Percentiles rank a stretch among this genome's conserved stretches.
phyloP scores from a whole-genome alignment of 768 basidiomycete species.

The Collybiopsis confluens region DNA sequence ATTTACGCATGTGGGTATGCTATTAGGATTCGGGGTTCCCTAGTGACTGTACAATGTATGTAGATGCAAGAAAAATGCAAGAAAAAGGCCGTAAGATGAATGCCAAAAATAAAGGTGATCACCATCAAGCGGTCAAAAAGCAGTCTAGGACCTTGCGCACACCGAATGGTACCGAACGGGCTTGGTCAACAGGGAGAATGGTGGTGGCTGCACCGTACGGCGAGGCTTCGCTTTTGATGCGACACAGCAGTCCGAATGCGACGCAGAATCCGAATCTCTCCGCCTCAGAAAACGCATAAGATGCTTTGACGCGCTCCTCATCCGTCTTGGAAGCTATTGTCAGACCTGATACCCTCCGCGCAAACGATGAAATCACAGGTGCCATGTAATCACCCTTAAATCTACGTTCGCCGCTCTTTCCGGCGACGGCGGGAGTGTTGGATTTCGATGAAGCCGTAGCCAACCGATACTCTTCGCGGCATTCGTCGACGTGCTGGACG shows the following conservation, averaged over 20 bases:
- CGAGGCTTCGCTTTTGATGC: slow-evolving; percentile 47
- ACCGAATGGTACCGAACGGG: background rate
- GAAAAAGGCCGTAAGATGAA: too few relatives aligned
- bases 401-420: background rate
- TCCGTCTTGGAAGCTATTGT: slow-evolving; percentile 19
- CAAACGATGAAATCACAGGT: slow-evolving; percentile 21
- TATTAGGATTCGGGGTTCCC: too few relatives aligned
- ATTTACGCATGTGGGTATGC: too few relatives aligned
- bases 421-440: background rate
- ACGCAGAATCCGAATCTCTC: slow-evolving; percentile 45
- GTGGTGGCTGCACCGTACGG: background rate
- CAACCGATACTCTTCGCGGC: slow-evolving; percentile 15
- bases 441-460: background rate
- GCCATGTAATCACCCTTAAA: slow-evolving; percentile 15
- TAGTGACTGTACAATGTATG: too few relatives aligned
- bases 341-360: slow-evolving; percentile 17
- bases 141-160: background rate
- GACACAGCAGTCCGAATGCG: slow-evolving; percentile 48
- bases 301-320: slow-evolving; percentile 46
- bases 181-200: background rate
- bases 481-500: slow-evolving; percentile 11
- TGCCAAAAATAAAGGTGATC: too few relatives aligned
- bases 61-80: too few relatives aligned
- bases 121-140: too few relatives aligned
- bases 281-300: slow-evolving; percentile 40